Conservation (phyloP, 1,139 yeast genomes). For the Geotrichum fermentans region DNA sequence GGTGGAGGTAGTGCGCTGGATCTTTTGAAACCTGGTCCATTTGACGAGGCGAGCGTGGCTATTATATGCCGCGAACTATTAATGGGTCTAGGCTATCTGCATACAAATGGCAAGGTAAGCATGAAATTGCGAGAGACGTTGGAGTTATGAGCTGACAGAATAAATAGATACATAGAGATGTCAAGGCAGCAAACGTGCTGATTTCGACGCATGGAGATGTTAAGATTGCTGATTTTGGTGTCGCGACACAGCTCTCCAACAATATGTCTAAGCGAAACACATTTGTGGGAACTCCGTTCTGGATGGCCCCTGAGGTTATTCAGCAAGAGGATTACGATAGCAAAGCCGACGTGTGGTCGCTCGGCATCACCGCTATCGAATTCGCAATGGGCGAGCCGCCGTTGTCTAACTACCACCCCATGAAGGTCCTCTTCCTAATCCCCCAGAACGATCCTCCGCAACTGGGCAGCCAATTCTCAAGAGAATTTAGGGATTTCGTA, state of each 20-base stretch:
- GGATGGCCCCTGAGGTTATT: constrained; percentile 99
- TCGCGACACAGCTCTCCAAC: constrained; percentile 80
- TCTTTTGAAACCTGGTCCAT: constrained; percentile 51
- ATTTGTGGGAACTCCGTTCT: constrained; percentile 96
- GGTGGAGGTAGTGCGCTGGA: constrained; percentile 84
- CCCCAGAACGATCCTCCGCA: constrained; percentile 51
- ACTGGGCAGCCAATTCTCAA: constrained; percentile 44
- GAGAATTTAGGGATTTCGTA: constrained; percentile 58
- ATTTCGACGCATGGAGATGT: constrained; percentile 66
- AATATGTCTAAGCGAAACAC: constrained; percentile 76
- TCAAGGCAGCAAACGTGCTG: constrained; percentile 79
- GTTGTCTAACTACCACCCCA: constrained; percentile 64
- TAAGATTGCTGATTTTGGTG: constrained; percentile 94
- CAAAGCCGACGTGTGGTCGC: constrained; percentile 92
- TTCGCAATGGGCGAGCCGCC: constrained; percentile 84
- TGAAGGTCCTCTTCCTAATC: constrained; percentile 65
- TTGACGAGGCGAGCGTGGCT: constrained; percentile 53
- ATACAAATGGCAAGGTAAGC: constrained; percentile 56
- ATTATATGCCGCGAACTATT: constrained; percentile 53
- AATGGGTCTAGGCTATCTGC: constrained; percentile 64
- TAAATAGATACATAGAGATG: constrained; percentile 74
- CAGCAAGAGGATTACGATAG: constrained; percentile 80
- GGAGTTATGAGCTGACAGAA: too few relatives aligned
- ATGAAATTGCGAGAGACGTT: neutral
- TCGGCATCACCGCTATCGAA: constrained; percentile 87